Percentiles rank a stretch among this genome's conserved stretches.
phyloP scores from a whole-genome alignment of 768 basidiomycete species.

The Suillus discolor region DNA sequence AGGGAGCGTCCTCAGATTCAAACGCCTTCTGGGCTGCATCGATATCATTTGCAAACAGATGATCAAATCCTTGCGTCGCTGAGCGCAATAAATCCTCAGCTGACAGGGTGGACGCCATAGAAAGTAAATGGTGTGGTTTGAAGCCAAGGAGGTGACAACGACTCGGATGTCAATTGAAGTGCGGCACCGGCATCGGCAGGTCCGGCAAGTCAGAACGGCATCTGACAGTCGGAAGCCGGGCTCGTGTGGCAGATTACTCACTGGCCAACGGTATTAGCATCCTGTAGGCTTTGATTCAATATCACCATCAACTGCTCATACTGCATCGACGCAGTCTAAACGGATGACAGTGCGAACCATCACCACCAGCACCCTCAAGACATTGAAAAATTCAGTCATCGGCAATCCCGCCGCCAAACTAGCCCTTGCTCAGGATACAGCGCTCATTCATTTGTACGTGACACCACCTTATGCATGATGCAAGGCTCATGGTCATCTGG shows the following conservation, averaged over 20 bases:
- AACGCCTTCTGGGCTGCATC: conserved; percentile 54
- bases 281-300: not conserved
- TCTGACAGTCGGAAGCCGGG: conserved; percentile 7
- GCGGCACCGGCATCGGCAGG: not conserved
- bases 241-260: not conserved
- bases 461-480: not conserved
- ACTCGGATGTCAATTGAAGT: not conserved
- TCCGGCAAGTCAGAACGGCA: not conserved
- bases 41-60: conserved; percentile 70
- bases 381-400: conserved; percentile 74
- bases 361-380: conserved; percentile 49
- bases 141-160: not conserved
- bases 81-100: conserved; percentile 25
- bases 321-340: not conserved
- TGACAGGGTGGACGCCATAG: not conserved
- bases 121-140: not conserved
- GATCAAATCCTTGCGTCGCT: conserved; percentile 61
- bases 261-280: no score
- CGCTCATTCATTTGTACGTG: conserved; percentile 57
- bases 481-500: not conserved
- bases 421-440: conserved; percentile 55
- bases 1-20: conserved; percentile 47
- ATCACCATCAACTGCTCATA: not conserved
- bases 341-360: conserved; percentile 34
- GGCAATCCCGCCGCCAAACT: conserved; percentile 78